Conservation (phyloP, 148 eudicot species). For the Chenopodium quinoa region DNA sequence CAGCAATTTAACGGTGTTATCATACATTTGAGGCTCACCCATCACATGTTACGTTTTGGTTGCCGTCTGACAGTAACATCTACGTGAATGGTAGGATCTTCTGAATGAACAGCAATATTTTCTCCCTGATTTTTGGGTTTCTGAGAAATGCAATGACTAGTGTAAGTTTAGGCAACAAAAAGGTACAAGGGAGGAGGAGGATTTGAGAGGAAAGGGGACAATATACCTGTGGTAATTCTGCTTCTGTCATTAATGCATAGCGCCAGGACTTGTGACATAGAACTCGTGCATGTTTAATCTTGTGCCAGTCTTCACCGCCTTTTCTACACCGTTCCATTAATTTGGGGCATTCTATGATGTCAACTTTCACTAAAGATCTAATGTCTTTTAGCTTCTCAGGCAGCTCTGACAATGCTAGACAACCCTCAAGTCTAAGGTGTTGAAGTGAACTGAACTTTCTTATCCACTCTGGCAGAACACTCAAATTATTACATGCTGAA, state of each 20-base stretch:
- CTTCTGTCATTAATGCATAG: constrained; percentile 9
- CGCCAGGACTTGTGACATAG: constrained; percentile 24
- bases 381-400: not conserved
- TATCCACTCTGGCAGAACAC: constrained; percentile 18
- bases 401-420: constrained; percentile 8
- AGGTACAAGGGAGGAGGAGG: not conserved
- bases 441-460: constrained; percentile 3
- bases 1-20: no score
- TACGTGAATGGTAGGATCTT: constrained; percentile 2
- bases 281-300: constrained; percentile 6
- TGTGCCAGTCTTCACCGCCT: constrained; percentile 20
- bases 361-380: not conserved
- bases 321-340: constrained; percentile 22
- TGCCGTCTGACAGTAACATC: not conserved
- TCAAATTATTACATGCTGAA: constrained; percentile 5
- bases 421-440: constrained; percentile 17
- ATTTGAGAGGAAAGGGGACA: not conserved
- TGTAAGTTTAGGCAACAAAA: not conserved
- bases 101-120: not conserved
- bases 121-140: not conserved
- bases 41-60: no score
- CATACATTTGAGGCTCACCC: not conserved
- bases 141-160: not conserved
- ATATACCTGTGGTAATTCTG: not conserved
- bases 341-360: constrained; percentile 20